Conservation (phyloP, 495 filamentous ascomycete genomes). For the Articulospora tetracladia region DNA sequence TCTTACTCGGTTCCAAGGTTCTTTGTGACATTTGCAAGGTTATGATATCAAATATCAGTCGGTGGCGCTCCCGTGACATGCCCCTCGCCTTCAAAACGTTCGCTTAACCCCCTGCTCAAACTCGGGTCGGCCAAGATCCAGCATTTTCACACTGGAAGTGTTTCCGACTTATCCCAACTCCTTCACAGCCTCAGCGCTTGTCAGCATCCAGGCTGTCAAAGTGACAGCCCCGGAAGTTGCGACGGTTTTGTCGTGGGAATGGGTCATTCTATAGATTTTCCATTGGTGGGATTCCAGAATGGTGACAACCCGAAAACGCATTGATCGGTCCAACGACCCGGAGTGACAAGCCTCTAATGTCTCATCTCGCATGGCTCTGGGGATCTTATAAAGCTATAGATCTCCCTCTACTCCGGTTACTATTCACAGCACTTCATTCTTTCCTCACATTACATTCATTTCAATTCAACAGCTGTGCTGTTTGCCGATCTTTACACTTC, state of each 20-base stretch:
- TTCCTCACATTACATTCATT: background rate
- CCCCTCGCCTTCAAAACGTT: background rate
- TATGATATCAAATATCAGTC: too few relatives aligned
- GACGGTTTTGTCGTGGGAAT: background rate
- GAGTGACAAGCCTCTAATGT: too few relatives aligned
- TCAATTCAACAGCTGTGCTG: background rate
- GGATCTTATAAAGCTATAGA: background rate
- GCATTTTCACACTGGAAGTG: slow-evolving; percentile 2
- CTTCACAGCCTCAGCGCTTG: background rate
- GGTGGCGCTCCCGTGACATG: background rate
- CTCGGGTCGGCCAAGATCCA: background rate
- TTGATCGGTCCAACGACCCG: background rate
- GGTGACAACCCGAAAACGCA: background rate
- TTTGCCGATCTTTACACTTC: background rate
- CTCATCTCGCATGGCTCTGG: too few relatives aligned
- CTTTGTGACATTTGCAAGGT: background rate
- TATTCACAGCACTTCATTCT: background rate
- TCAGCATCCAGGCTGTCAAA: background rate
- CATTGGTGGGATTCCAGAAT: background rate
- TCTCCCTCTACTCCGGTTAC: too few relatives aligned
- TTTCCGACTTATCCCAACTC: slow-evolving; percentile 6
- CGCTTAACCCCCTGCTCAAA: slow-evolving; percentile 8
- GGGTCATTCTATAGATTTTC: too few relatives aligned
- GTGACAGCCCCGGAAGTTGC: background rate
- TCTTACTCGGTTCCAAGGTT: too few relatives aligned